These are phyloP conservation scores for Gnomoniopsis smithogilvyi DNA, from an alignment of 2,329 filamentous ascomycete genomes.

Conservation along the genomic window DNA sequence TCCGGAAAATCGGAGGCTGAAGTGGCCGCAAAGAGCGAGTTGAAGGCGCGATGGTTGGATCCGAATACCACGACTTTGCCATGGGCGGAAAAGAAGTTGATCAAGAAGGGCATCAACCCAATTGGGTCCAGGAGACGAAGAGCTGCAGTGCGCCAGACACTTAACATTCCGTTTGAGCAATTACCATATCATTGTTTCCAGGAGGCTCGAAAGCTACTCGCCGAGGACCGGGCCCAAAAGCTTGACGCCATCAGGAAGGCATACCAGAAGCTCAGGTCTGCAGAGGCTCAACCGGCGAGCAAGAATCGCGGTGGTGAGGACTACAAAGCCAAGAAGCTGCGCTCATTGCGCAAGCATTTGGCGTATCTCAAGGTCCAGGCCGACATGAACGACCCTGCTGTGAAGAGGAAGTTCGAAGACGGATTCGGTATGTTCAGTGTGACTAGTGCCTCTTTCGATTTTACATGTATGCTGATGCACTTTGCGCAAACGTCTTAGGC, in stretches of 20 bases:
- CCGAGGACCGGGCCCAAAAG: constrained; percentile 78
- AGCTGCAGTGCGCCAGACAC: constrained; percentile 61
- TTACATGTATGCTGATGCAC: constrained; percentile 2
- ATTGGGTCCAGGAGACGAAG: constrained; percentile 84
- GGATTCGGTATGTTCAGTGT: constrained; percentile 63
- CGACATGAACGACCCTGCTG: constrained; percentile 90
- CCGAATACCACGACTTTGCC: constrained; percentile 65
- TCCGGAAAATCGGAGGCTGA: neutral
- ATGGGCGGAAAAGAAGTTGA: constrained; percentile 63
- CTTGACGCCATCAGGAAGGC: constrained; percentile 67
- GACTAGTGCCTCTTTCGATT: neutral
- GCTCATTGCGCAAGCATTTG: constrained; percentile 67
- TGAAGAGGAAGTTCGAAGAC: constrained; percentile 94
- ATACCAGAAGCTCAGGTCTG: constrained; percentile 63
- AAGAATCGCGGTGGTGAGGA: constrained; percentile 59
- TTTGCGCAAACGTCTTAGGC: constrained; percentile 46
- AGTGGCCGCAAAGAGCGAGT: constrained; percentile 17
- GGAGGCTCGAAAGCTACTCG: constrained; percentile 81
- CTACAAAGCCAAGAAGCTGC: constrained; percentile 64
- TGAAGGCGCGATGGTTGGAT: constrained; percentile 50
- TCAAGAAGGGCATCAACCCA: constrained; percentile 66
- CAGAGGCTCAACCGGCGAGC: constrained; percentile 57
- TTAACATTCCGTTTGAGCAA: constrained; percentile 82
- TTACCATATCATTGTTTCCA: constrained; percentile 98
- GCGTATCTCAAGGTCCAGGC: constrained; percentile 82